Evolutionary conservation across 1,139 yeast species (phyloP).

Genomic region (Hyphopichia fennica): DNA sequence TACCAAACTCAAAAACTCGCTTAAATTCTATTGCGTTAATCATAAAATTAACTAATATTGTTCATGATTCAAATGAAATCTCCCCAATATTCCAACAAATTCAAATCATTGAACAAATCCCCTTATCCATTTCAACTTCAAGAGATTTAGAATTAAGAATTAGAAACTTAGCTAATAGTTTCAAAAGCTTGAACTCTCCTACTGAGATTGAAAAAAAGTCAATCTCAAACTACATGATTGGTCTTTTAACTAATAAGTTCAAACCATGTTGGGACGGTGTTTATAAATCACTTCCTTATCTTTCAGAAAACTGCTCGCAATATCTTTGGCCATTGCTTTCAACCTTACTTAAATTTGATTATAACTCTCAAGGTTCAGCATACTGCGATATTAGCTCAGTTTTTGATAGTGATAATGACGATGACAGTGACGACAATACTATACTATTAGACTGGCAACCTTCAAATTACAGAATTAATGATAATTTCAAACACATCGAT

Average conservation of each 20-base stretch:
- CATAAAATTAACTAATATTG: conserved; percentile 21
- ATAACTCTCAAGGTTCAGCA: conserved; percentile 14
- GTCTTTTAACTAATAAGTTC: conserved; percentile 71
- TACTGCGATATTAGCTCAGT: conserved; percentile 13
- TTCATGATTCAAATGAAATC: conserved; percentile 30
- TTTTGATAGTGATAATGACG: conserved; percentile 10
- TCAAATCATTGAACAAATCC: conserved; percentile 68
- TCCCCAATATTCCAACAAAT: conserved; percentile 37
- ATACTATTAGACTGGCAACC: conserved; percentile 30
- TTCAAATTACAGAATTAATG: conserved; percentile 28
- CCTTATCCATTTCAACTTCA: conserved; percentile 65
- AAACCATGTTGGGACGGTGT: conserved; percentile 87
- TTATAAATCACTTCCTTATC: conserved; percentile 54
- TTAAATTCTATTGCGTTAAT: conserved; percentile 43
- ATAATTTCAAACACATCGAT: conserved; percentile 23
- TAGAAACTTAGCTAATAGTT: conserved; percentile 57
- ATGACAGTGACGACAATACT: too few species aligned
- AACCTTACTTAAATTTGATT: conserved; percentile 39
- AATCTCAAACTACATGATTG: conserved; percentile 64
- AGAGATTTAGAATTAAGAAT: conserved; percentile 75
- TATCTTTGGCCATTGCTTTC: conserved; percentile 59
- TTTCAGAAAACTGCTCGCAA: conserved; percentile 43
- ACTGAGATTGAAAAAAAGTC: conserved; percentile 33
- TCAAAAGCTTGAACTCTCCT: conserved; percentile 38
- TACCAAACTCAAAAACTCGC: conserved; percentile 51